phyloP scores from a whole-genome alignment of 1,284 basidiomycete species.

The Baeospora myosura region DNA sequence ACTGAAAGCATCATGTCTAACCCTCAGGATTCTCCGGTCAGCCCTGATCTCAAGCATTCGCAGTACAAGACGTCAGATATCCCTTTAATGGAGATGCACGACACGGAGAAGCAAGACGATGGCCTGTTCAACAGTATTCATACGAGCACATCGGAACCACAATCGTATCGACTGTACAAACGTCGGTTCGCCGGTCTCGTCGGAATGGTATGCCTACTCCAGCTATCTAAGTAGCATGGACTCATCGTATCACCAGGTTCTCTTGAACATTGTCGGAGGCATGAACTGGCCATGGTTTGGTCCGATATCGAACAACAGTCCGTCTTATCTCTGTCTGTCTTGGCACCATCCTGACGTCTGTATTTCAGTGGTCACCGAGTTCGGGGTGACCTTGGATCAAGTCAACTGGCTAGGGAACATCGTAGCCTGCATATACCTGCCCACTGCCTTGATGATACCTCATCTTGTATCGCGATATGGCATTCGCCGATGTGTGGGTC shows the following conservation, averaged over 20 bases:
- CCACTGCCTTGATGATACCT: not conserved
- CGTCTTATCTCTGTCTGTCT: slow-evolving; percentile 8
- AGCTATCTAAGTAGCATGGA: not conserved
- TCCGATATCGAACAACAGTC: slow-evolving; percentile 64
- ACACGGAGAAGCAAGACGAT: no score
- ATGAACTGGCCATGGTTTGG: slow-evolving; percentile 72
- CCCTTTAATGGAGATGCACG: no score
- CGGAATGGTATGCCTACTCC: slow-evolving; percentile 42
- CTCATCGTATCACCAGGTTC: slow-evolving; percentile 31
- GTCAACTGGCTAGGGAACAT: slow-evolving; percentile 76
- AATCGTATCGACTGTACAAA: slow-evolving; percentile 43
- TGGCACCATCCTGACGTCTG: not conserved
- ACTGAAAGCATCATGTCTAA: no score
- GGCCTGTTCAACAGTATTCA: no score
- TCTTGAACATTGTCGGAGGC: slow-evolving; percentile 53
- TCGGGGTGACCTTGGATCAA: slow-evolving; percentile 54
- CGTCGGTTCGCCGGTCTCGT: slow-evolving; percentile 56
- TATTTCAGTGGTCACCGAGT: slow-evolving; percentile 46
- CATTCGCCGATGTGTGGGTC: slow-evolving; percentile 48
- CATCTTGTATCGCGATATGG: slow-evolving; percentile 36
- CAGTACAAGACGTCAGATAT: no score
- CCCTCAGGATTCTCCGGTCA: no score
- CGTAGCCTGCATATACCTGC: slow-evolving; percentile 30
- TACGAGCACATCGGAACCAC: no score
- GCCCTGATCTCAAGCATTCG: no score